Base-by-base conservation (phyloP, 2,329 filamentous ascomycete species). In the Lasiodiplodia hormozganensis region DNA sequence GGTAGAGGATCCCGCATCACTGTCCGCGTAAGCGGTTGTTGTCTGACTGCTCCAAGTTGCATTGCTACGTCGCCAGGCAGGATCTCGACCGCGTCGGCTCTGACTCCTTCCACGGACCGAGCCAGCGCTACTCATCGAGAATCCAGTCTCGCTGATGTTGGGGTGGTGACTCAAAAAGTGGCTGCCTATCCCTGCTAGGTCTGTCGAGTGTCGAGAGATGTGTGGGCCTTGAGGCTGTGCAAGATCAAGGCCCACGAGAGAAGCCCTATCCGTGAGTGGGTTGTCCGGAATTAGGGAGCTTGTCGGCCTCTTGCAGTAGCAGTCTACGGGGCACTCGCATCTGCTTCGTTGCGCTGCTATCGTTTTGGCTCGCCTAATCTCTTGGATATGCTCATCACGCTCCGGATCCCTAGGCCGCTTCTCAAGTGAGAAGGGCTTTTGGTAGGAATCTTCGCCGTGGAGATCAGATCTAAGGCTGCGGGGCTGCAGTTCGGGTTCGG, bases 181-280 rank as follows among this genome's bases (percentile, higher is more conserved):
- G 34, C 54, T 62, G 28, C 65, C 65, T 43, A 67, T 67, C 14
- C 40, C 25, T 5, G 47, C 56, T 12, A 67, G 16, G 4, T 67
- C 65, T 6, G 25, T 43, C 11, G 54, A 67, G 54, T 60, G 43
- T 34, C 65, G 65, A 36, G 56, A 51, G 25, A 51, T 49, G 23
- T 31, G 25, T 43, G 54, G 12, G n/a, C 57, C 52, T n/a, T 43
- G 36, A 11, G 65, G 21, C 18, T 62, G 65, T 38, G 65, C 65
- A 40, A 68, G 66, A 28, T 68, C 66, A 12, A 68, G 57, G n/a
- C 34, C 47, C 23, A 49, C 54, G 38, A 68, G 57, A 18, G 66
- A 68, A 31, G 57, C 49, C 10, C 66, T 36, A n/a, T 68, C 66
- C 1, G 36, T 51, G 21, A 68, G 57, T 21, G 66, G 49, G 18